Conservation (phyloP, 2,329 filamentous ascomycete species). For the Claviceps citrina region DNA sequence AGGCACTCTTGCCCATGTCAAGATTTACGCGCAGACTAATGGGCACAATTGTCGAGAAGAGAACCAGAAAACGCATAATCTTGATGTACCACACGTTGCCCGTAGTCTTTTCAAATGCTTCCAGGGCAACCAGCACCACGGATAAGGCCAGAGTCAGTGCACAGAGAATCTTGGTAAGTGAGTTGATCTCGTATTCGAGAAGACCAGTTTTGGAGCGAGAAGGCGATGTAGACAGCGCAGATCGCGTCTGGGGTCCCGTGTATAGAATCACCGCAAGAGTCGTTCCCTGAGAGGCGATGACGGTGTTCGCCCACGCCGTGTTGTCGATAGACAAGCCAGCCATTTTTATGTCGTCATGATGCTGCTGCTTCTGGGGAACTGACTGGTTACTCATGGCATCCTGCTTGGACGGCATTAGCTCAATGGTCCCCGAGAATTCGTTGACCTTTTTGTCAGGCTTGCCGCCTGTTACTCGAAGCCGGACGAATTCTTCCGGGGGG, state of each 20-base stretch:
- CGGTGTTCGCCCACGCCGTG: slow-evolving; percentile 96
- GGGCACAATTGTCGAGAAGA: slow-evolving; percentile 98
- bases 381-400: slow-evolving; percentile 30
- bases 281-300: slow-evolving; percentile 81
- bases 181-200: slow-evolving; percentile 92
- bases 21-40: slow-evolving; percentile 93
- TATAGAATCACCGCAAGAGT: slow-evolving; percentile 87
- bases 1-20: slow-evolving; percentile 92
- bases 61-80: slow-evolving; percentile 91
- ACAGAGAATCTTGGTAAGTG: slow-evolving; percentile 88
- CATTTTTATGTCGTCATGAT: slow-evolving; percentile 32
- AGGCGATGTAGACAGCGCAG: slow-evolving; percentile 79
- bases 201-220: slow-evolving; percentile 89
- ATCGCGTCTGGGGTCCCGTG: slow-evolving; percentile 84
- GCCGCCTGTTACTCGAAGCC: slow-evolving; percentile 60
- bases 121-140: slow-evolving; percentile 71
- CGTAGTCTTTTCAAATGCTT: slow-evolving; percentile 58
- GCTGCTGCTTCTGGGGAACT: slow-evolving; percentile 16
- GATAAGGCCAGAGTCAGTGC: slow-evolving; percentile 75
- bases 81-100: slow-evolving; percentile 79
- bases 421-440: slow-evolving; percentile 81
- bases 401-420: slow-evolving; percentile 45
- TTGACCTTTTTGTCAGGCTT: slow-evolving; percentile 91
- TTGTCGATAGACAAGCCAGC: slow-evolving; percentile 83
- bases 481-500: slow-evolving; percentile 52